Evolutionary conservation across 2,329 filamentous ascomycete species (phyloP).

Genomic region (Bipolaris cookei): DNA sequence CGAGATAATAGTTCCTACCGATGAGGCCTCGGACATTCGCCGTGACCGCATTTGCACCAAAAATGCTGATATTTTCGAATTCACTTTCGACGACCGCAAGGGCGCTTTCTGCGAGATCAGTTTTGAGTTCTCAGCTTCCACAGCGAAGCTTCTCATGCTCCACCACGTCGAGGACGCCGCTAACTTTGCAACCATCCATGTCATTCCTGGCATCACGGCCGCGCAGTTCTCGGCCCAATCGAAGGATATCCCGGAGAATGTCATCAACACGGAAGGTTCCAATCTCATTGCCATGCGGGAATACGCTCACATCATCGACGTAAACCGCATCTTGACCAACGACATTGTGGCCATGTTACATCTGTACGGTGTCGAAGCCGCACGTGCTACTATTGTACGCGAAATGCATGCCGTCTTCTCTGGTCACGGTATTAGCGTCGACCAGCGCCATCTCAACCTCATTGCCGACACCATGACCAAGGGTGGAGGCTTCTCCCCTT

Average conservation of each 20-base stretch:
- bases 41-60: constrained; percentile 52
- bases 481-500: constrained; percentile 84
- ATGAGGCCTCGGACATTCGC: constrained; percentile 41
- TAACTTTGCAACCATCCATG: constrained; percentile 81
- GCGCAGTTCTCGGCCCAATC: constrained; percentile 67
- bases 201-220: constrained; percentile 76
- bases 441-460: constrained; percentile 89
- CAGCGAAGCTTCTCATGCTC: constrained; percentile 91
- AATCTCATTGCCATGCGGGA: constrained; percentile 92
- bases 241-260: constrained; percentile 51
- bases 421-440: constrained; percentile 89
- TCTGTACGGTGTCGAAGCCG: constrained; percentile 92
- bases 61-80: constrained; percentile 70
- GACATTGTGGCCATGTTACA: constrained; percentile 85
- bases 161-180: constrained; percentile 84
- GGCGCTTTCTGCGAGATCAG: constrained; percentile 81
- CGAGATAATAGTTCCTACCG: constrained; percentile 30
- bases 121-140: constrained; percentile 78
- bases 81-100: constrained; percentile 76
- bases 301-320: constrained; percentile 83
- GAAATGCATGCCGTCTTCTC: constrained; percentile 87
- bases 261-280: constrained; percentile 79
- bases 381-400: constrained; percentile 81
- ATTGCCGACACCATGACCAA: constrained; percentile 99
- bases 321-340: constrained; percentile 87